Conservation (phyloP, 345 rosid genomes). For the Syzygium aromaticum region DNA sequence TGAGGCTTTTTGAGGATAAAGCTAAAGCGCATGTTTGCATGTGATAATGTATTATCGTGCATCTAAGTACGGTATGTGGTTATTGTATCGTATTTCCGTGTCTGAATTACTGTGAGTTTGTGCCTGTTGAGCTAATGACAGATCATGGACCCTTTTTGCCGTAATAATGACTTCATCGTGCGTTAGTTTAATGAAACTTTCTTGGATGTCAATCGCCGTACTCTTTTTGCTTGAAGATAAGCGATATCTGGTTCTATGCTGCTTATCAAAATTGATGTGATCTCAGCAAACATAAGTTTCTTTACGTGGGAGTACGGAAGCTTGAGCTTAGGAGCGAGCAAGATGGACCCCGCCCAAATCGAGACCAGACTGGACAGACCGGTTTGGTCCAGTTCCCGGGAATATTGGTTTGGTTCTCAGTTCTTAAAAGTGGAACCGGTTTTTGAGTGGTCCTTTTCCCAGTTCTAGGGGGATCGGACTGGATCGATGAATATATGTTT, state of each 20-base stretch:
- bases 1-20: conserved; percentile 5
- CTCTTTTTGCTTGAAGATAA: neutral
- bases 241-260: neutral
- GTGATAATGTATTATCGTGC: neutral
- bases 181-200: neutral
- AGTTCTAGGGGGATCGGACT: too few species aligned
- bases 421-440: too few species aligned
- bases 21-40: neutral
- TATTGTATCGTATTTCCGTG: neutral
- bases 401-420: too few species aligned
- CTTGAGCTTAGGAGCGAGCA: too few species aligned
- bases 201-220: neutral
- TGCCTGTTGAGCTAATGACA: neutral
- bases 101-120: neutral
- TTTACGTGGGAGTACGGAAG: neutral
- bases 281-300: neutral
- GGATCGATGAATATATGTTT: too few species aligned
- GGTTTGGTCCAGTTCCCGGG: too few species aligned
- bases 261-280: neutral
- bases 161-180: neutral
- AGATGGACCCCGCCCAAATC: too few species aligned
- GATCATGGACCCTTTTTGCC: neutral
- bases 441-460: too few species aligned
- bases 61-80: neutral
- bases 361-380: too few species aligned